These are phyloP conservation scores for Hibiscus mutabilis DNA, from an alignment of 345 rosid species.

Conservation along the genomic window DNA sequence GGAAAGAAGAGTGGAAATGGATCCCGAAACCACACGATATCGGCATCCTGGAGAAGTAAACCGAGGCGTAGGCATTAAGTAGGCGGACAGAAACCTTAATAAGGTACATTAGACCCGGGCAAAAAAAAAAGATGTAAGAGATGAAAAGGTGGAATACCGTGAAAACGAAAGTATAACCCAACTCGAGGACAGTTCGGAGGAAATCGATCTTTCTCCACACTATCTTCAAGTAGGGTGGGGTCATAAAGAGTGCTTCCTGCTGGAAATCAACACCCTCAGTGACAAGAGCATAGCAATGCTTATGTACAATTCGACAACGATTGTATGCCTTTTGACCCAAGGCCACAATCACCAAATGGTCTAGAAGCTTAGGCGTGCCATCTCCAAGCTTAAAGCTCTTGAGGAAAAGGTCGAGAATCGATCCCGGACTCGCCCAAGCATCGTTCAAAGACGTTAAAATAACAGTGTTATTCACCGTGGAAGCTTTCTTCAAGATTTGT, in stretches of 20 bases:
- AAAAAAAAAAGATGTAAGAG: not conserved
- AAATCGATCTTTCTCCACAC: constrained; percentile 92
- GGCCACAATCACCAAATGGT: constrained; percentile 68
- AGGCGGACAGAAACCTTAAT: not conserved
- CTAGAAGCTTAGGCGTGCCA: constrained; percentile 50
- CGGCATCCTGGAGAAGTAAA: constrained; percentile 51
- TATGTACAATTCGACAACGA: constrained; percentile 50
- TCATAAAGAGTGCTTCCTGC: constrained; percentile 76
- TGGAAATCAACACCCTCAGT: constrained; percentile 70
- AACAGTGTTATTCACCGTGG: constrained; percentile 52
- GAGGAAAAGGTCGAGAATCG: constrained; percentile 64
- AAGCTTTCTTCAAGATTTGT: constrained; percentile 51
- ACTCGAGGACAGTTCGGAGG: constrained; percentile 61
- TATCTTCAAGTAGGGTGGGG: constrained; percentile 68
- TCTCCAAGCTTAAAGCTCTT: constrained; percentile 67
- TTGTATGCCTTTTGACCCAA: constrained; percentile 57
- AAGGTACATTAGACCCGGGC: not conserved
- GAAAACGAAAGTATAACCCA: constrained; percentile 83
- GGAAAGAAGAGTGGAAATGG: constrained; percentile 58
- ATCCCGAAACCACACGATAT: constrained; percentile 68
- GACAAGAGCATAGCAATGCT: constrained; percentile 59
- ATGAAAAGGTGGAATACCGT: constrained; percentile 42
- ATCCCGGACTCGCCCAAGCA: constrained; percentile 73
- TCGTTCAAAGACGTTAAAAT: constrained; percentile 73
- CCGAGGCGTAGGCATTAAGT: constrained; percentile 14